Conservation (phyloP, 495 filamentous ascomycete species). For the Ramalina peruviana region DNA sequence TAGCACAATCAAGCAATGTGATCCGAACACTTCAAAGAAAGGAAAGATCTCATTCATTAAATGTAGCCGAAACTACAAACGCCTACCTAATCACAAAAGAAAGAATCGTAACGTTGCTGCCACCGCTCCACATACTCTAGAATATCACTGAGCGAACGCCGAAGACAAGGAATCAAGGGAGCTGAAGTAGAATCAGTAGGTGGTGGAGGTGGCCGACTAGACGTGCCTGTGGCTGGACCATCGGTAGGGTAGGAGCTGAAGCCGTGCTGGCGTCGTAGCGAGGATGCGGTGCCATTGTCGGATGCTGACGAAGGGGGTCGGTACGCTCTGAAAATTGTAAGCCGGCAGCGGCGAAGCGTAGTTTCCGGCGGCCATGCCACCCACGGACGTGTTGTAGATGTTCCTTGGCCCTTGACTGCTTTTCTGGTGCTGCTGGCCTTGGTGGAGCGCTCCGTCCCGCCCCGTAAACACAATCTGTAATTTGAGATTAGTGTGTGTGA, state of each 20-base stretch:
- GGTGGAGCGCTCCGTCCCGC: conserved; percentile 2
- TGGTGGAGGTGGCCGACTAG: conserved; percentile 40
- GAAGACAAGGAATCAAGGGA: conserved; percentile 27
- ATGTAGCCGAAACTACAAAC: no score
- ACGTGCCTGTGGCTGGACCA: conserved; percentile 26
- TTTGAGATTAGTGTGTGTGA: no score
- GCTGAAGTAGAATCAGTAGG: conserved; percentile 49
- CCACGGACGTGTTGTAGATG: conserved; percentile 42
- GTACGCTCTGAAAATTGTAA: conserved; percentile 73
- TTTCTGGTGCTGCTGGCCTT: conserved; percentile 43
- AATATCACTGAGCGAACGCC: no score
- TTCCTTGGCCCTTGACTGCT: conserved; percentile 47
- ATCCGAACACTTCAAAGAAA: no score
- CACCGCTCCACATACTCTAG: no score
- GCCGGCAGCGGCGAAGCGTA: conserved; percentile 67
- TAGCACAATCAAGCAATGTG: no score
- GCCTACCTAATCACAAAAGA: no score
- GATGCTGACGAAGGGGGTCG: conserved; percentile 45
- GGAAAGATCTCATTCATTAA: no score
- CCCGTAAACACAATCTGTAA: no score
- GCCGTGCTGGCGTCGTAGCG: conserved; percentile 53
- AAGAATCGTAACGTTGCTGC: no score
- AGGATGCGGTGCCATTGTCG: conserved; percentile 40
- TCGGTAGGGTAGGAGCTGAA: conserved; percentile 45
- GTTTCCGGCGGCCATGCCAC: conserved; percentile 35